Base-by-base conservation (phyloP, 2,329 filamentous ascomycete genomes). In the Podosphaera xanthii region DNA sequence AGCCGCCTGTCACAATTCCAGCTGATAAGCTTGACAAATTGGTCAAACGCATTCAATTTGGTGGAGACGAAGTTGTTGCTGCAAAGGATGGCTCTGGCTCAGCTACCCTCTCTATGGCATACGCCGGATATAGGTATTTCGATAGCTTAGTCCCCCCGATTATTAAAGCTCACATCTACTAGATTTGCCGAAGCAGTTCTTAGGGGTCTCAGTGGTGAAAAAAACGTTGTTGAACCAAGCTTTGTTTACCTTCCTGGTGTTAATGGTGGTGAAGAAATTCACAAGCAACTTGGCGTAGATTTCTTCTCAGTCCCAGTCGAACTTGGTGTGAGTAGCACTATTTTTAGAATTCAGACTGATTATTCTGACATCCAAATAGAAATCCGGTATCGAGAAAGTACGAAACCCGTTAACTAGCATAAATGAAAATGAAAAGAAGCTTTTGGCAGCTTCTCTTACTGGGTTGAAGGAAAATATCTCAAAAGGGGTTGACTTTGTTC, bases 221-320 rank as follows among this genome's bases (percentile, higher is more conserved):
- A 88, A 76, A 88, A 87, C 64, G 85, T 98, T 66, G 78, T 96
- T 63, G 91, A 96, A 79, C 89, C 91, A 67, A 92, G 88, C 72
- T 98, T 86, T 73, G 84, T 98, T 75, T 96, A 96, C 77, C 86
- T 97, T 42, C 84, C 87, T 57, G 91, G 91, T 72, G 80, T 98
- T 57, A 75, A 85, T 59, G 92, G 91, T 62, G 92, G 92, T 69
- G 86, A 91, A 59, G 87, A 81, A 65, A 84, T 98, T 67, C 79
- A 79, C 63, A 88, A 94, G 78, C 81, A 83, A 69, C 88, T 84
- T 62, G 90, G 89, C 66, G 73, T 80, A 63, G 90, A 98, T 60
- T 98, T 87, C 79, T 98, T 98, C 81, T 95, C 92, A 61, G 88
- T 94, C 59, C 91, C 90, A 62, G 81, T 97, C 66, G 87, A 95